These are phyloP conservation scores for Phytophthora sp. DNA, from an alignment of 352 stramenopile genomes.

Conservation along the genomic window DNA sequence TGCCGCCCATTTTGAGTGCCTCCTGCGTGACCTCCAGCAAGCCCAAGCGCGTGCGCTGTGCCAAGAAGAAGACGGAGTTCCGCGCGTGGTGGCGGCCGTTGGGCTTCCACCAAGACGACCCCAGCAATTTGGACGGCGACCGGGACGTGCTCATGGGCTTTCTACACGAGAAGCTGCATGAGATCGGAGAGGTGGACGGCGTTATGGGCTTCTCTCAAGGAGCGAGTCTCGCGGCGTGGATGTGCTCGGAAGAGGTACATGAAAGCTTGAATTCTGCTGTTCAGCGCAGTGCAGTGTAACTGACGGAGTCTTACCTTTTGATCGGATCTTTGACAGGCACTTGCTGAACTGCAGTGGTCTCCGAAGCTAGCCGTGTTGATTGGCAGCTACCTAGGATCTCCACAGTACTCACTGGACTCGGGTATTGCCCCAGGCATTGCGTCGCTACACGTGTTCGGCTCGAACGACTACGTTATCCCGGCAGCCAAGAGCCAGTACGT, in stretches of 20 bases:
- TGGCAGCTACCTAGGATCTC: slow-evolving; percentile 71
- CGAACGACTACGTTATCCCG: slow-evolving; percentile 84
- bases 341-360: slow-evolving; percentile 66
- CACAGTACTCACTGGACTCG: slow-evolving; percentile 59
- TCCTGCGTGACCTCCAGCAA: slow-evolving; percentile 11
- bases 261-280: too few species aligned
- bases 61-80: slow-evolving; percentile 68
- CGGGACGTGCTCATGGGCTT: slow-evolving; percentile 62
- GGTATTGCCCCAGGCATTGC: slow-evolving; percentile 57
- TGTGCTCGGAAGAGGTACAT: slow-evolving; percentile 71
- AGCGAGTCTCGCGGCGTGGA: slow-evolving; percentile 78
- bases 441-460: slow-evolving; percentile 80
- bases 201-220: slow-evolving; percentile 88
- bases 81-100: slow-evolving; percentile 78
- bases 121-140: slow-evolving; percentile 56
- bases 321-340: slow-evolving; percentile 34
- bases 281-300: too few species aligned
- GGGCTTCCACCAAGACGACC: slow-evolving; percentile 54
- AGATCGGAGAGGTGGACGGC: slow-evolving; percentile 71
- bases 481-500: slow-evolving; percentile 73
- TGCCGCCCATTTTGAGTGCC: slow-evolving; percentile 65
- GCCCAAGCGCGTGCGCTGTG: slow-evolving; percentile 44
- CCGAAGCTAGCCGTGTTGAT: slow-evolving; percentile 77
- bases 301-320: slow-evolving; percentile 6
- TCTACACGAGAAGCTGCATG: slow-evolving; percentile 58